A percentile compares a stretch with the other conserved stretches of the same genome.
These are phyloP conservation scores for Panaeolus papilionaceus DNA, from an alignment of 768 basidiomycete species.

Conservation along the genomic window DNA sequence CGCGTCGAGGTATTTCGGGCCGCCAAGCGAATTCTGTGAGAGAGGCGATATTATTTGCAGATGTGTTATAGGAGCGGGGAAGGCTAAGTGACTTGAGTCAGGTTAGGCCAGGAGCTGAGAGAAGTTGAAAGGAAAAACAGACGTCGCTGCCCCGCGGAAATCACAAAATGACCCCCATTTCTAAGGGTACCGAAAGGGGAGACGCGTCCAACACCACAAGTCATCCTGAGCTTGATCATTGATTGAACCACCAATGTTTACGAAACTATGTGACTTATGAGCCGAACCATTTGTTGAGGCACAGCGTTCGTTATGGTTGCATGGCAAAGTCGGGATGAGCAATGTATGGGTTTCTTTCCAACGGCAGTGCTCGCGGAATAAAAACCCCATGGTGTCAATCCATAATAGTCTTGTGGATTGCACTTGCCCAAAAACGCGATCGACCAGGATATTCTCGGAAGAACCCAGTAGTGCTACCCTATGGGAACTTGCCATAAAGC, in stretches of 20 bases:
- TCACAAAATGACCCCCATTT: not conserved
- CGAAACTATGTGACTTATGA: not conserved
- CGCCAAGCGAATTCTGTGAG: not conserved
- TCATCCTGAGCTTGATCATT: not conserved
- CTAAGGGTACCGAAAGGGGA: not conserved
- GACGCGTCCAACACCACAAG: not conserved
- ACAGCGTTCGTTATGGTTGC: not conserved
- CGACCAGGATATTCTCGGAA: not conserved
- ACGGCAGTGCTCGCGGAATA: constrained; percentile 4
- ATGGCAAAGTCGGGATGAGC: not conserved
- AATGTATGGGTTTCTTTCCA: not conserved
- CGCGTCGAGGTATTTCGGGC: not conserved
- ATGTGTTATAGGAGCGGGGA: not conserved
- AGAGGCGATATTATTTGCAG: not conserved
- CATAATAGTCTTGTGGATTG: constrained; percentile 11
- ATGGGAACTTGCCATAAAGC: not conserved
- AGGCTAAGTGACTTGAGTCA: not conserved
- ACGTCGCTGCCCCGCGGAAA: not conserved
- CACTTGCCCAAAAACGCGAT: constrained; percentile 11
- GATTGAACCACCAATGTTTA: not conserved
- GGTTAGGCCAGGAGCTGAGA: not conserved
- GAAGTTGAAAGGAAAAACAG: not conserved
- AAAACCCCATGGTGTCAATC: constrained; percentile 1
- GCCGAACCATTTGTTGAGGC: not conserved
- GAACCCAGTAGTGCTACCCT: not conserved